Evolutionary conservation across 352 stramenopile genomes (phyloP).

Genomic region (Globisporangium irregulare): DNA sequence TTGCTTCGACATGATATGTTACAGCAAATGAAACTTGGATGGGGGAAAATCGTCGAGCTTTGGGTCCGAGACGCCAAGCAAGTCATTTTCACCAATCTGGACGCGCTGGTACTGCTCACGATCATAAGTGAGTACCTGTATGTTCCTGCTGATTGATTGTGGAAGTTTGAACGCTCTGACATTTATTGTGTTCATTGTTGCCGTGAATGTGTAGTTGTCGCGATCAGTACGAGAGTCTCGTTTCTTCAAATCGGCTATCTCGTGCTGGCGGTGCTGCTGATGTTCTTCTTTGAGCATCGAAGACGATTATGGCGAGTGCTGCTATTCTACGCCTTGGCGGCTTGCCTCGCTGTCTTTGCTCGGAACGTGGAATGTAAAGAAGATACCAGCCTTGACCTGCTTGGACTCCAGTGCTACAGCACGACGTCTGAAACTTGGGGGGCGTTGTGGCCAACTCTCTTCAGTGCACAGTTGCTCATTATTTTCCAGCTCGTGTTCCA

Average conservation of each 20-base stretch:
- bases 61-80: conserved; percentile 74
- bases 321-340: conserved; percentile 62
- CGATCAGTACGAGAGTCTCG: conserved; percentile 74
- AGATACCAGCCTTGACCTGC: conserved; percentile 41
- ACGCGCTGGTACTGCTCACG: conserved; percentile 76
- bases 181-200: background rate
- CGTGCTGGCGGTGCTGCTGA: conserved; percentile 70
- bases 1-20: conserved; percentile 3
- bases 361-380: conserved; percentile 73
- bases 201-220: conserved; percentile 47
- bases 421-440: conserved; percentile 54
- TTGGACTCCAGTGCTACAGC: conserved; percentile 74
- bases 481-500: conserved; percentile 85
- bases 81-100: conserved; percentile 71
- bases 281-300: conserved; percentile 81
- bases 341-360: conserved; percentile 75
- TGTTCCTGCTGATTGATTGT: background rate
- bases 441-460: conserved; percentile 76
- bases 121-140: conserved; percentile 55
- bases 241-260: conserved; percentile 85
- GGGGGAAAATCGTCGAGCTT: conserved; percentile 44
- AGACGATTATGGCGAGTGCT: conserved; percentile 77
- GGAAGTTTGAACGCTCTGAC: background rate
- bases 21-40: conserved; percentile 53
- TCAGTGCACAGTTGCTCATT: conserved; percentile 79